These are phyloP conservation scores for Mytilinidion resinicola DNA, from an alignment of 495 filamentous ascomycete species.

Conservation along the genomic window DNA sequence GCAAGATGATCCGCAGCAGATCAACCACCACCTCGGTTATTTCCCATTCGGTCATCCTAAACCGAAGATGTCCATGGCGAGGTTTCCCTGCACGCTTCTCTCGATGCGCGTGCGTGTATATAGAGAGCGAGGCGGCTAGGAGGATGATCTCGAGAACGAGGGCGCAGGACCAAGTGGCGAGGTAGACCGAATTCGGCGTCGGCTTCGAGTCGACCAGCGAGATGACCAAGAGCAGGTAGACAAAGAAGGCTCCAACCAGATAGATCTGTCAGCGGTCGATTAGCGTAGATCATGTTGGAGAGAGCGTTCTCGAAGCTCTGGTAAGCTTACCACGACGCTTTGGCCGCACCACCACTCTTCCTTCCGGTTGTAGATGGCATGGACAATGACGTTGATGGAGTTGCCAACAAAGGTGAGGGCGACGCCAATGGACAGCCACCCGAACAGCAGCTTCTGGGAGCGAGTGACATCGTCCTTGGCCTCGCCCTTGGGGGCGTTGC, in stretches of 20 bases:
- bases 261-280: conserved; percentile 58
- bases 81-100: conserved; percentile 53
- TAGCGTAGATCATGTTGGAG: conserved; percentile 1
- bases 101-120: conserved; percentile 55
- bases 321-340: conserved; percentile 64
- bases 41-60: conserved; percentile 59
- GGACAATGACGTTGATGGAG: conserved; percentile 65
- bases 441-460: conserved; percentile 60
- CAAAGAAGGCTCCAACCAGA: conserved; percentile 69
- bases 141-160: conserved; percentile 62
- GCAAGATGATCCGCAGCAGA: conserved; percentile 52
- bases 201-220: conserved; percentile 72
- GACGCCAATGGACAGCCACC: conserved; percentile 60
- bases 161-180: conserved; percentile 66
- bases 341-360: conserved; percentile 90
- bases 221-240: conserved; percentile 65
- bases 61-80: conserved; percentile 35
- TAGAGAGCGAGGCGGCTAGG: conserved; percentile 53
- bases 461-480: conserved; percentile 48
- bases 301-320: not conserved
- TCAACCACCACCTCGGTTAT: conserved; percentile 53
- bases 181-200: conserved; percentile 65
- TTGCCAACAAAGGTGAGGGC: conserved; percentile 70
- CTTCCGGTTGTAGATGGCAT: conserved; percentile 59
- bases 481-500: conserved; percentile 42